Conservation (phyloP, 2,329 filamentous ascomycete species). For the Fusarium brachygibbosum region DNA sequence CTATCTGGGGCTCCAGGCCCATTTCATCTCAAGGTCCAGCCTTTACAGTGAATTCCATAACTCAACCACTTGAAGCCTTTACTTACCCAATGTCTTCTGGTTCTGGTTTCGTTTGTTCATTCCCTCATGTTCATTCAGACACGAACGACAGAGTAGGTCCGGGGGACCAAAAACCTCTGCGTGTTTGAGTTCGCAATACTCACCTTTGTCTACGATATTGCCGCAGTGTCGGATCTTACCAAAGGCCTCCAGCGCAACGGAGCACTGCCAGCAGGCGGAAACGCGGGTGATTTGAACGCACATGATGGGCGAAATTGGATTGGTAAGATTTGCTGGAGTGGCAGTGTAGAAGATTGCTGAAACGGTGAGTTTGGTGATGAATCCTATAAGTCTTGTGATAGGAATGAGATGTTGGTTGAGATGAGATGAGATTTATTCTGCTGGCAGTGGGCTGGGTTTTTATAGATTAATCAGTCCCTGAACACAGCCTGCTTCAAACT, state of each 20-base stretch:
- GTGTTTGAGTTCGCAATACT: not conserved
- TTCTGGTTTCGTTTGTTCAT: slow-evolving; percentile 16
- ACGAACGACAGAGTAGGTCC: slow-evolving; percentile 14
- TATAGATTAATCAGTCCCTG: not conserved
- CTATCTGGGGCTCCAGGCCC: not conserved
- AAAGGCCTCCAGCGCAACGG: slow-evolving; percentile 3
- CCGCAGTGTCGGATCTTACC: slow-evolving; percentile 17
- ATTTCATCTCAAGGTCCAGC: not conserved
- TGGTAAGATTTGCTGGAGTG: not conserved
- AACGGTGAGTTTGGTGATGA: not conserved
- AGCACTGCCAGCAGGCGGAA: slow-evolving; percentile 25
- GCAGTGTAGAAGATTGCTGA: not conserved
- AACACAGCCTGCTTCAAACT: not conserved
- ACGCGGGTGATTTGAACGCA: slow-evolving; percentile 3
- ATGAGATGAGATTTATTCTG: not conserved
- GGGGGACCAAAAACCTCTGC: slow-evolving; percentile 1
- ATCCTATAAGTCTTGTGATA: not conserved
- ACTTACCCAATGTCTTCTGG: not conserved
- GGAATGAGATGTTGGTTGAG: not conserved
- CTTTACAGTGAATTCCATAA: not conserved
- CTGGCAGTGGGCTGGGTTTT: not conserved
- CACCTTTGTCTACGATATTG: not conserved
- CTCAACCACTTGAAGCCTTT: not conserved
- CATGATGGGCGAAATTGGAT: not conserved
- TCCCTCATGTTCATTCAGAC: slow-evolving; percentile 6